Evolutionary conservation across 2,329 filamentous ascomycete species (phyloP).

Genomic region (Raffaelea arxii): DNA sequence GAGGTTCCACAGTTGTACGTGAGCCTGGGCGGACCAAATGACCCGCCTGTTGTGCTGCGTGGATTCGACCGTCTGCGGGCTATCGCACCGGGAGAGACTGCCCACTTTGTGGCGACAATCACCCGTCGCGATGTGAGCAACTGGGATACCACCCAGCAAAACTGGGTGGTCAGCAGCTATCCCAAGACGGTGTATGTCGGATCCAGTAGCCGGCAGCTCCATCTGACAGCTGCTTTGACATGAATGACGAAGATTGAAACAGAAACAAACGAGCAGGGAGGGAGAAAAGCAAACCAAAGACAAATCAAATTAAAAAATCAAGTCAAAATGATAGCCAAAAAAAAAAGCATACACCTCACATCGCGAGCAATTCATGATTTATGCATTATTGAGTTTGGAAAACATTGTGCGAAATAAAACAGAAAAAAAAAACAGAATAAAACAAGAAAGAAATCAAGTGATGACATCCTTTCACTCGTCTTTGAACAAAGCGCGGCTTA

Average conservation of each 20-base stretch:
- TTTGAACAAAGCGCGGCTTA: no score
- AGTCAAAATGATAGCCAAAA: no score
- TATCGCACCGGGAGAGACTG: constrained; percentile 59
- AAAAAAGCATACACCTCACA: no score
- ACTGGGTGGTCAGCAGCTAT: constrained; percentile 60
- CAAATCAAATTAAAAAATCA: no score
- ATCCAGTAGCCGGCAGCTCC: constrained; percentile 44
- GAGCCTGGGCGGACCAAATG: constrained; percentile 66
- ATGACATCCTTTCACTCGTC: no score
- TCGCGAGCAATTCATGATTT: no score
- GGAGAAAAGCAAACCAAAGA: not conserved
- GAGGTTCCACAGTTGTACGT: constrained; percentile 74
- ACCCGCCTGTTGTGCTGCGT: constrained; percentile 59
- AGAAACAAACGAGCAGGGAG: not conserved
- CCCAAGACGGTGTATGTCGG: constrained; percentile 47
- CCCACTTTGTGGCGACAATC: constrained; percentile 57
- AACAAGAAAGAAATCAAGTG: no score
- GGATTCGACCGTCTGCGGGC: constrained; percentile 65
- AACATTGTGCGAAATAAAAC: no score
- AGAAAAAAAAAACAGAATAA: no score
- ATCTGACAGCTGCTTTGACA: constrained; percentile 25
- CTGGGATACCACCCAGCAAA: constrained; percentile 71
- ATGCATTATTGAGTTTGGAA: no score
- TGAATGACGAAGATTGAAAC: not conserved
- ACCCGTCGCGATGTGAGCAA: constrained; percentile 77